Conservation (phyloP, 2,329 filamentous ascomycete species). For the Sarocladium brachiariae region DNA sequence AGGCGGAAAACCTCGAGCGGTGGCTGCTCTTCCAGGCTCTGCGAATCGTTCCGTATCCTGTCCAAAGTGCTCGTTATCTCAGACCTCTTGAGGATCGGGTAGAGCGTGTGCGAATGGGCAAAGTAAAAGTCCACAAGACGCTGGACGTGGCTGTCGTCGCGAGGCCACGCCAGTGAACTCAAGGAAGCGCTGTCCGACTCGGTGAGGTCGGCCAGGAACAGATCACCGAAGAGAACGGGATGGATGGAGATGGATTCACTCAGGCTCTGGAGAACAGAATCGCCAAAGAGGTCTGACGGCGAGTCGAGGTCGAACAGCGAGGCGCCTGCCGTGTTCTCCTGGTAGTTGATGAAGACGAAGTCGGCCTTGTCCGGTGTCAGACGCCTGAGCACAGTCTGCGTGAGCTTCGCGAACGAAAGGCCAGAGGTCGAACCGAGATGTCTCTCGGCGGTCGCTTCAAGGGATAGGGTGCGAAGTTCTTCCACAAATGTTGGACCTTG, state of each 20-base stretch:
- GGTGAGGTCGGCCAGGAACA: constrained; percentile 21
- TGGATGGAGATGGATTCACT: constrained; percentile 19
- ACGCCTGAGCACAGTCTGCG: constrained; percentile 33
- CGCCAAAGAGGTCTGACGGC: constrained; percentile 19
- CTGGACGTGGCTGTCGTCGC: constrained; percentile 20
- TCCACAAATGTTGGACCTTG: constrained; percentile 20
- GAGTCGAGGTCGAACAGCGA: constrained; percentile 19
- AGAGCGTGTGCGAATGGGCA: constrained; percentile 38
- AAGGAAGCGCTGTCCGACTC: constrained; percentile 16
- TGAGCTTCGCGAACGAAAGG: constrained; percentile 36
- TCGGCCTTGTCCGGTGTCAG: constrained; percentile 34
- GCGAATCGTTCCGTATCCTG: constrained; percentile 22
- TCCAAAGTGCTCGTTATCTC: constrained; percentile 28
- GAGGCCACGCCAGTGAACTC: constrained; percentile 13
- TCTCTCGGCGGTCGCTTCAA: constrained; percentile 36
- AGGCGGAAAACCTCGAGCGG: constrained; percentile 31
- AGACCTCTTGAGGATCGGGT: constrained; percentile 31
- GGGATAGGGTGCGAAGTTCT: constrained; percentile 30
- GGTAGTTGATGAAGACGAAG: constrained; percentile 29
- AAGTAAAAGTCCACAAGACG: constrained; percentile 36
- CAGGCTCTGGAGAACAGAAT: constrained; percentile 17
- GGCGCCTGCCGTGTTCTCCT: constrained; percentile 11
- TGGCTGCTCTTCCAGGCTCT: constrained; percentile 22
- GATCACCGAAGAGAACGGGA: constrained; percentile 23
- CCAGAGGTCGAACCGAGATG: constrained; percentile 38